Evolutionary conservation across 352 stramenopile genomes (phyloP).

Genomic region (Phytopythium helicoides): DNA sequence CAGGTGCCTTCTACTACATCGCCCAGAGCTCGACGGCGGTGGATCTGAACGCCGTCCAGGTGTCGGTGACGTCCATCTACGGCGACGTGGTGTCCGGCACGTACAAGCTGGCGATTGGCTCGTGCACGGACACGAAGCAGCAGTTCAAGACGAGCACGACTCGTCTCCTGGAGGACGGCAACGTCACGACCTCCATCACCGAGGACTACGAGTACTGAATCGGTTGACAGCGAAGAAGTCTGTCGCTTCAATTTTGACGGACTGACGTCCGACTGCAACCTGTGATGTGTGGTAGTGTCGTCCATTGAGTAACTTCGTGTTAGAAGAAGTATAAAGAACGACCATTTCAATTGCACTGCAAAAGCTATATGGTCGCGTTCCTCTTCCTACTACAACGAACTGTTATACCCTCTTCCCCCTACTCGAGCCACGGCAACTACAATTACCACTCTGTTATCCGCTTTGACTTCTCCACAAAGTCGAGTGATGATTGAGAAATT

Average conservation of each 20-base stretch:
- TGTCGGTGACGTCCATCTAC: slow-evolving; percentile 50
- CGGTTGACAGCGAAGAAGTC: no score
- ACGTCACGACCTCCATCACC: slow-evolving; percentile 1
- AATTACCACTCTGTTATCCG: slow-evolving; percentile 6
- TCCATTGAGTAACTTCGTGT: no score
- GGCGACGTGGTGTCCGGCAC: slow-evolving; percentile 25
- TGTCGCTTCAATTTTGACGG: not conserved
- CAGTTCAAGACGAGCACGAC: slow-evolving; percentile 21
- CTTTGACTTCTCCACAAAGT: not conserved
- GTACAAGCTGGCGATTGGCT: slow-evolving; percentile 19
- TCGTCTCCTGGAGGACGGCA: not conserved
- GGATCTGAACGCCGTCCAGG: slow-evolving; percentile 37
- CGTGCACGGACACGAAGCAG: slow-evolving; percentile 26
- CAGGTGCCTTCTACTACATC: slow-evolving; percentile 69
- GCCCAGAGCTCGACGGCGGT: slow-evolving; percentile 17
- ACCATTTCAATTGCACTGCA: no score
- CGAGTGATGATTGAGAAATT: slow-evolving; percentile 1
- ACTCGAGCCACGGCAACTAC: slow-evolving; percentile 10
- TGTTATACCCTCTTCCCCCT: no score
- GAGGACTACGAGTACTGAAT: not conserved
- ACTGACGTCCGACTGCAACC: no score
- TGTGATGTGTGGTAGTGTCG: no score
- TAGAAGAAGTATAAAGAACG: no score
- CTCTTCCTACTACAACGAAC: no score
- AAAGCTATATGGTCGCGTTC: no score